Evolutionary conservation across 2,329 filamentous ascomycete genomes (phyloP), one percentile per base, ranked within the genome.

Genomic region (Nemania abortiva): DNA sequence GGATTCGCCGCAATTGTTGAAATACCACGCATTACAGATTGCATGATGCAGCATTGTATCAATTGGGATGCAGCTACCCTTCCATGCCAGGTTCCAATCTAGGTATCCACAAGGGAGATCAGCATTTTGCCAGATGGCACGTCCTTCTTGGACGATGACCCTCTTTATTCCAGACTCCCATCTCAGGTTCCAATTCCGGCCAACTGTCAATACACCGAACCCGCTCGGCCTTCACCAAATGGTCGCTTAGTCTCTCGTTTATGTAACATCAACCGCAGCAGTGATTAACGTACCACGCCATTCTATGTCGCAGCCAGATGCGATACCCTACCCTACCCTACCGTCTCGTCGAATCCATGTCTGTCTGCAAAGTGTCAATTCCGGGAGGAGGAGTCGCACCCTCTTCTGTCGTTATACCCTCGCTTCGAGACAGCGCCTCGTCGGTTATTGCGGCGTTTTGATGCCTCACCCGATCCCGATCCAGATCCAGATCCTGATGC

Each of bases 71-170:
- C 77, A 77, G 74, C 76, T 77, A 79, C 77, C 76, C 68, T 63
- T 66, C 74, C 73, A 73, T 78, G 77, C 77, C 75, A 75, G 71
- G 72, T 77, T 76, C 78, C 75, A 76, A 74, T 75, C 70, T 74
- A 69, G 71, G 74, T 80, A 75, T 79, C 78, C 77, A 83, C 81
- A 80, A 76, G 76, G 70, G 66, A 64, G 76, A 76, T 76, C 73
- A 76, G 77, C 76, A 76, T 69, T 65, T 65, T 80, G 83, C 82
- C 82, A 85, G 82, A 82, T 85, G 84, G 82, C 83, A 81, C 73
- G 71, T 77, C 77, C 75, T 82, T 79, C 80, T 80, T 85, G 83
- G 83, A 80, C 74, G 76, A 78, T 73, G 75, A 72, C 71, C 72
- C 70, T 77, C 75, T 71, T 73, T 64, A 63, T 67, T 73, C 72